A percentile compares a stretch with the other conserved stretches of the same genome.
phyloP scores from a whole-genome alignment of 73 alveolate genomes.

The Tetrahymena malaccensis region DNA sequence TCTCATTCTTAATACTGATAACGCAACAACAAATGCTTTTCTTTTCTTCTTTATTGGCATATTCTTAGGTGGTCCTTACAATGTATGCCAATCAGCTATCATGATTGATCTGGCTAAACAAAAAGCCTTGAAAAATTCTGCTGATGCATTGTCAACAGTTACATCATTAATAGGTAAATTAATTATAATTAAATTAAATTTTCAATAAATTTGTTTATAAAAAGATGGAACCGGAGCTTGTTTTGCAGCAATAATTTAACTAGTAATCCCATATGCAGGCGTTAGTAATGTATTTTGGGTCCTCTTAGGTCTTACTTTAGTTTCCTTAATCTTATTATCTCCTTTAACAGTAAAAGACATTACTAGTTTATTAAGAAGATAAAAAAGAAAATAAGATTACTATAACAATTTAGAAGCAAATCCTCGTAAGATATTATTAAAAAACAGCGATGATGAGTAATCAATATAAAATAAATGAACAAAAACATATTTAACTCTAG shows the following conservation, averaged over 20 bases:
- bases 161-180: neutral
- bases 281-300: neutral
- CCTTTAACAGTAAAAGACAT: neutral
- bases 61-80: neutral
- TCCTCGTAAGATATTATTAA: neutral
- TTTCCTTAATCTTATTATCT: neutral
- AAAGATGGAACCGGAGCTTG: neutral
- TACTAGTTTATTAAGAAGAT: neutral
- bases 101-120: neutral
- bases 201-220: too few relatives aligned
- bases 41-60: neutral
- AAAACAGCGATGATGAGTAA: neutral
- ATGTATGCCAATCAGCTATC: neutral
- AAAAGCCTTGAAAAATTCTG: neutral
- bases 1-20: neutral
- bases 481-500: neutral
- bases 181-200: neutral
- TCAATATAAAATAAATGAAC: neutral
- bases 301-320: neutral
- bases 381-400: neutral
- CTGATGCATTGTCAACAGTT: neutral
- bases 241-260: neutral
- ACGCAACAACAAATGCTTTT: neutral
- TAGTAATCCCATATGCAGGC: neutral
- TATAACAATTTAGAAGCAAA: neutral